phyloP scores from a whole-genome alignment of 805 yeast species.

The Spathaspora hagerdaliae region DNA sequence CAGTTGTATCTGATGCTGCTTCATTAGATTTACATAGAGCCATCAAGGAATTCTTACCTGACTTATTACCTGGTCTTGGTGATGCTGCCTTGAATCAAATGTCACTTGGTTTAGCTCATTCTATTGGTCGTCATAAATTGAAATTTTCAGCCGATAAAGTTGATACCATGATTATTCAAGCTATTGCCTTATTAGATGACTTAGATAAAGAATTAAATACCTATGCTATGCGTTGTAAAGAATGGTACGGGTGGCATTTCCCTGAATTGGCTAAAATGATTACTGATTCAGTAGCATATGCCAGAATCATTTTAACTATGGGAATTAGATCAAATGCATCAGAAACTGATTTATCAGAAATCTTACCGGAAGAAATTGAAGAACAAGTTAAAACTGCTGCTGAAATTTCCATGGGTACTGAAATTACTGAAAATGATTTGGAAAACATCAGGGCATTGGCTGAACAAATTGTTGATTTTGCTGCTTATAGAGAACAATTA shows the following conservation, averaged over 20 bases:
- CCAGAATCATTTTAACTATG: constrained; percentile 89
- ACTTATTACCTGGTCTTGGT: constrained; percentile 86
- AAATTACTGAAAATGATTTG: constrained; percentile 88
- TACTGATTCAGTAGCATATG: constrained; percentile 92
- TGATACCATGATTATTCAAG: constrained; percentile 98
- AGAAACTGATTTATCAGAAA: constrained; percentile 70
- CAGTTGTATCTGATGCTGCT: constrained; percentile 91
- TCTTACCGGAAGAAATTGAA: constrained; percentile 44
- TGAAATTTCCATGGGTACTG: constrained; percentile 99
- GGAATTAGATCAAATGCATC: constrained; percentile 90
- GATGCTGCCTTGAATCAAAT: constrained; percentile 83
- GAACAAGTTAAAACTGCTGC: constrained; percentile 86
- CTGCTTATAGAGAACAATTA: constrained; percentile 94
- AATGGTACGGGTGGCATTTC: constrained; percentile 99
- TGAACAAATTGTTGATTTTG: constrained; percentile 92
- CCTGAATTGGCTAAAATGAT: constrained; percentile 98
- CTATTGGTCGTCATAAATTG: constrained; percentile 96
- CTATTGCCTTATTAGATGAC: constrained; percentile 94
- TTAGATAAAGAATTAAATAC: constrained; percentile 97
- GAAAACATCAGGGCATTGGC: constrained; percentile 87
- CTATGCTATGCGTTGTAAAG: constrained; percentile 98
- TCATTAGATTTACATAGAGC: constrained; percentile 94
- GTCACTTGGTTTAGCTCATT: constrained; percentile 98
- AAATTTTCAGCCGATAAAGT: constrained; percentile 98
- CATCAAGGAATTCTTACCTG: constrained; percentile 90